phyloP scores from a whole-genome alignment of 192 early-diverging fungal species.

The Coemansia sp. region DNA sequence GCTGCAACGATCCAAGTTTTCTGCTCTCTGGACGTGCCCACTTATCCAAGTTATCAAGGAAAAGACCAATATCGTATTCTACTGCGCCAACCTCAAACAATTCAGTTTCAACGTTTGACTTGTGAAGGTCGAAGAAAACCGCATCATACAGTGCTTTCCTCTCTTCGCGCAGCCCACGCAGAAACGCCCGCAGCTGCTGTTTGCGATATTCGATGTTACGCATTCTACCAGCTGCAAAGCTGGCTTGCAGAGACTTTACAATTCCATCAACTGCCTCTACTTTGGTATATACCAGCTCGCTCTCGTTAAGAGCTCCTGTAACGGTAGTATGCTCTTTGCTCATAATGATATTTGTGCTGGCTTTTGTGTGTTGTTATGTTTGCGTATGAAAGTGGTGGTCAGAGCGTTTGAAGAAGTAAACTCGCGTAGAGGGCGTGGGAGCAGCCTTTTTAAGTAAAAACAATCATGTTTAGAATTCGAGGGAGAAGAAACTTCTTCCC shows the following conservation, averaged over 20 bases:
- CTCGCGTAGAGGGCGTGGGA: neutral
- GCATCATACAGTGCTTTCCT: slow-evolving; percentile 58
- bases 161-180: slow-evolving; percentile 61
- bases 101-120: slow-evolving; percentile 55
- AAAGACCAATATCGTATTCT: slow-evolving; percentile 57
- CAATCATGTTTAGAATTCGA: neutral
- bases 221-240: slow-evolving; percentile 47
- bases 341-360: slow-evolving; percentile 6
- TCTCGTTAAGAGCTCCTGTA: slow-evolving; percentile 21
- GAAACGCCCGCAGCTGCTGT: slow-evolving; percentile 63
- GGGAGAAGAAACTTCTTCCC: neutral
- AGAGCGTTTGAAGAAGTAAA: neutral
- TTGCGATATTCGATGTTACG: slow-evolving; percentile 30
- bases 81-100: slow-evolving; percentile 58
- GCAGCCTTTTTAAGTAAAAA: neutral
- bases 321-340: slow-evolving; percentile 36
- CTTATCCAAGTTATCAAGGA: slow-evolving; percentile 61
- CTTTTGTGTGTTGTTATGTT: neutral
- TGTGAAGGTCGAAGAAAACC: slow-evolving; percentile 60
- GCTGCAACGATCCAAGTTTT: slow-evolving; percentile 23
- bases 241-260: slow-evolving; percentile 41
- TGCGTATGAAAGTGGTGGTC: neutral
- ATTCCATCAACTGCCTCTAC: slow-evolving; percentile 44
- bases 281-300: slow-evolving; percentile 46
- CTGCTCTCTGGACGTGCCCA: slow-evolving; percentile 57